These are phyloP conservation scores for Saturnispora serradocipensis DNA, from an alignment of 805 yeast species.

Conservation along the genomic window DNA sequence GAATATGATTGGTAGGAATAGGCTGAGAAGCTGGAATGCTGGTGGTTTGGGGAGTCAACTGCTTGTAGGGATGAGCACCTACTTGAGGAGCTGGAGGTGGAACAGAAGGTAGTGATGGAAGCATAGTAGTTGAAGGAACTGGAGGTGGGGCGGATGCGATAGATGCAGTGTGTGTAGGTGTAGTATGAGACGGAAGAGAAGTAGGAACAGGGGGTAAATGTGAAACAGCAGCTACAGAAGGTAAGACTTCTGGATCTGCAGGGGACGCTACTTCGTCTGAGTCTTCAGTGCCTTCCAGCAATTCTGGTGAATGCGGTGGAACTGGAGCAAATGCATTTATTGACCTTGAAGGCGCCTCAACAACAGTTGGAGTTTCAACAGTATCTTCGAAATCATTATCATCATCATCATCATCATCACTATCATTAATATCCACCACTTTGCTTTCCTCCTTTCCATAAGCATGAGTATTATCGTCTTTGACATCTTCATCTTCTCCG, in stretches of 20 bases:
- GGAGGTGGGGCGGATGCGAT: constrained; percentile 1
- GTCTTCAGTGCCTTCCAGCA: background rate
- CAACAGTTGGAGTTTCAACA: background rate
- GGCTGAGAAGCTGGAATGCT: background rate
- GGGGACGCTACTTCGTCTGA: background rate
- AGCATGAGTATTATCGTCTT: background rate
- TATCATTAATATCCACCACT: background rate
- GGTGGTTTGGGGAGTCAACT: background rate
- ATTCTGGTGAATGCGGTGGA: background rate
- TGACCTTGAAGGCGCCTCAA: background rate
- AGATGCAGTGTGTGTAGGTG: constrained; percentile 5
- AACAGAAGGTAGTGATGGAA: constrained; percentile 6
- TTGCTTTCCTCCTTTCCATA: background rate
- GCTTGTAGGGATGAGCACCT: constrained; percentile 1
- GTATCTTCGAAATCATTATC: background rate
- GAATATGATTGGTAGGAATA: constrained; percentile 9
- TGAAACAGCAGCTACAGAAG: too few relatives aligned
- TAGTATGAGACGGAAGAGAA: constrained; percentile 4
- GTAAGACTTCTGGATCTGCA: too few relatives aligned
- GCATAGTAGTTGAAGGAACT: constrained; percentile 3
- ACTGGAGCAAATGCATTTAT: background rate
- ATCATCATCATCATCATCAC: background rate
- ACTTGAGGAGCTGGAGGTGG: constrained; percentile 9
- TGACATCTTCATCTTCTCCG: background rate
- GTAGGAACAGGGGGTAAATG: constrained; percentile 1